A percentile compares a stretch with the other conserved stretches of the same genome.
These are phyloP conservation scores for Hydnomerulius pinastri DNA, from an alignment of 768 basidiomycete species.

Conservation along the genomic window DNA sequence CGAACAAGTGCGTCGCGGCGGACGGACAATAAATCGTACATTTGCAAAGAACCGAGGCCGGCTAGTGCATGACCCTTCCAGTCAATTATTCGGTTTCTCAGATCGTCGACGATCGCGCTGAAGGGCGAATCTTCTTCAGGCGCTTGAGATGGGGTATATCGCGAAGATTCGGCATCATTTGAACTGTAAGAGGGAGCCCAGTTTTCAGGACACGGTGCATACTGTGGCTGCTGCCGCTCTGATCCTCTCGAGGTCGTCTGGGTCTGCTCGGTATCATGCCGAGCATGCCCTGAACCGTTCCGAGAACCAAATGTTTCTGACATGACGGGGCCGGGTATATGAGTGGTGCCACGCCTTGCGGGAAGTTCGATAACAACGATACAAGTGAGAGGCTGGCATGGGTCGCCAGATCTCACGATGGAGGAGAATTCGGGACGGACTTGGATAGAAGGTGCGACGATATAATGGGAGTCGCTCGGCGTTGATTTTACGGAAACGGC, in stretches of 20 bases:
- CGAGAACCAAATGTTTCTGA: constrained; percentile 47
- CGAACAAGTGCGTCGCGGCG: constrained; percentile 87
- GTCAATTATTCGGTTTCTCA: constrained; percentile 87
- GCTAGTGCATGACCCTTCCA: constrained; percentile 96
- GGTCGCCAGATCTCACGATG: constrained; percentile 66
- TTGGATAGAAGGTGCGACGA: constrained; percentile 91
- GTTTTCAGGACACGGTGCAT: constrained; percentile 19
- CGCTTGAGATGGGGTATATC: constrained; percentile 19
- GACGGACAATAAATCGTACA: constrained; percentile 90
- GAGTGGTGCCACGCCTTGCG: constrained; percentile 57
- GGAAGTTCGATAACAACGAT: constrained; percentile 93
- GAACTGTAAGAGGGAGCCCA: constrained; percentile 29
- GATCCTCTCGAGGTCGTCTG: constrained; percentile 8
- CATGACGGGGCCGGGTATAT: constrained; percentile 56
- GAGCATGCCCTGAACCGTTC: constrained; percentile 22
- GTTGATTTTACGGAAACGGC: constrained; percentile 49
- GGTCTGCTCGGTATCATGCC: constrained; percentile 23
- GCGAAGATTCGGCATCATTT: constrained; percentile 36
- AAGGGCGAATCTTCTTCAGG: constrained; percentile 76
- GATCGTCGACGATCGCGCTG: constrained; percentile 81
- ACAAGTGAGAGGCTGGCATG: constrained; percentile 87
- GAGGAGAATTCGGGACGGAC: constrained; percentile 91
- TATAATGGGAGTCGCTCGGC: constrained; percentile 56
- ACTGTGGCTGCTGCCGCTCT: constrained; percentile 20
- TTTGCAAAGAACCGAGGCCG: constrained; percentile 83